Evolutionary conservation across 2,329 filamentous ascomycete genomes (phyloP).

Genomic region (Pseudogymnoascus sp.): DNA sequence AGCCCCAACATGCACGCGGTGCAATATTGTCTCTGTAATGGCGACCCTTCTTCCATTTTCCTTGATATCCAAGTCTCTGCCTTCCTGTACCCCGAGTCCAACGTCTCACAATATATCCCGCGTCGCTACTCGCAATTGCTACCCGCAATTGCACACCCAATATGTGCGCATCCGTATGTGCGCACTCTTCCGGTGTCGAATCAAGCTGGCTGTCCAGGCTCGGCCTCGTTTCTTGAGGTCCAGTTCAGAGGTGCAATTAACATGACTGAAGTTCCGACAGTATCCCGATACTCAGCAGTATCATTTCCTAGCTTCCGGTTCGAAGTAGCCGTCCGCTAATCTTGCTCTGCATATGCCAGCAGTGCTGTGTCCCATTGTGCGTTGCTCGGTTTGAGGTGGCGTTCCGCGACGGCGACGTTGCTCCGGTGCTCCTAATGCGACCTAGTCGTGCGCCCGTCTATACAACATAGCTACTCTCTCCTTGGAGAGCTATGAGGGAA

Average conservation of each 20-base stretch:
- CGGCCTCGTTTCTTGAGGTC: background rate
- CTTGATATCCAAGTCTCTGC: background rate
- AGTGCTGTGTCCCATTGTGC: background rate
- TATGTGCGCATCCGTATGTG: background rate
- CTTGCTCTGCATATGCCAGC: background rate
- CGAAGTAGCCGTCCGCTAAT: slow-evolving; percentile 3
- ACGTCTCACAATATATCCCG: background rate
- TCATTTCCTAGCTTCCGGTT: background rate
- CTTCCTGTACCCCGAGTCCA: background rate
- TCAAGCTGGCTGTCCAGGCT: background rate
- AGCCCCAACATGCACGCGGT: background rate
- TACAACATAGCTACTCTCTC: background rate
- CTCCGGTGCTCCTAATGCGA: background rate
- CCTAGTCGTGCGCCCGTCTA: background rate
- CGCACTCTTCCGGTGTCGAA: background rate
- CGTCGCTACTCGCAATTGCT: background rate
- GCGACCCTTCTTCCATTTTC: background rate
- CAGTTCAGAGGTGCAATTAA: background rate
- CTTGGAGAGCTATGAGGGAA: slow-evolving; percentile 6
- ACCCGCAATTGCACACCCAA: background rate
- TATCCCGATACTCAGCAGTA: background rate
- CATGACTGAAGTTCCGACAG: slow-evolving; percentile 3
- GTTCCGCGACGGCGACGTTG: background rate
- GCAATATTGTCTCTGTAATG: background rate
- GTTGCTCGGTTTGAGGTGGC: background rate